These are phyloP conservation scores for Pyrenula aspistea DNA, from an alignment of 495 filamentous ascomycete genomes.

Conservation along the genomic window DNA sequence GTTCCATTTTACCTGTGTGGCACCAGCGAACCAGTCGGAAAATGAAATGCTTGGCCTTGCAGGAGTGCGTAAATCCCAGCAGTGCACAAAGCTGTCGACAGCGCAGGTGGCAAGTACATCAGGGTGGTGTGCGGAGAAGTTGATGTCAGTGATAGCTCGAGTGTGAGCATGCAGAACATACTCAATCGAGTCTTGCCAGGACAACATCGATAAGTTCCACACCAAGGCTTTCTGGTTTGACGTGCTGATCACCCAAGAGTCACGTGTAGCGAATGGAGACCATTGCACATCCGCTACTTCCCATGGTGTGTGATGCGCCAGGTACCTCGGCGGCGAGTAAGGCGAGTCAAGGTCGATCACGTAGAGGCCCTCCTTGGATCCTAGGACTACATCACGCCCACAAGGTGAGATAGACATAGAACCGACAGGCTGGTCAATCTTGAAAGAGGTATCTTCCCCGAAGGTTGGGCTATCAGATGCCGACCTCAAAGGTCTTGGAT, in stretches of 20 bases:
- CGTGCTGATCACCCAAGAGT: conserved; percentile 89
- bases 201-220: conserved; percentile 77
- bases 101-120: conserved; percentile 83
- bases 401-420: conserved; percentile 84
- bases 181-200: conserved; percentile 67
- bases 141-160: conserved; percentile 90
- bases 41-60: conserved; percentile 68
- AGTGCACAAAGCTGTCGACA: conserved; percentile 87
- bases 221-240: conserved; percentile 92
- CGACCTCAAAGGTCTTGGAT: conserved; percentile 23
- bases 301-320: conserved; percentile 83
- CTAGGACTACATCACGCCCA: conserved; percentile 84
- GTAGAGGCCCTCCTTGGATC: conserved; percentile 74
- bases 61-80: conserved; percentile 77
- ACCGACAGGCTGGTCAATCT: conserved; percentile 65
- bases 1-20: conserved; percentile 94
- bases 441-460: conserved; percentile 69
- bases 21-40: conserved; percentile 89
- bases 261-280: conserved; percentile 81
- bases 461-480: conserved; percentile 82
- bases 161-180: conserved; percentile 83
- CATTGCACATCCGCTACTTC: conserved; percentile 97
- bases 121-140: conserved; percentile 87
- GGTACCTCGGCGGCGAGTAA: conserved; percentile 74
- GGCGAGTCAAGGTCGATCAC: conserved; percentile 91